phyloP scores from a whole-genome alignment of 805 yeast species.

The Nakazawaea ishiwadae region DNA sequence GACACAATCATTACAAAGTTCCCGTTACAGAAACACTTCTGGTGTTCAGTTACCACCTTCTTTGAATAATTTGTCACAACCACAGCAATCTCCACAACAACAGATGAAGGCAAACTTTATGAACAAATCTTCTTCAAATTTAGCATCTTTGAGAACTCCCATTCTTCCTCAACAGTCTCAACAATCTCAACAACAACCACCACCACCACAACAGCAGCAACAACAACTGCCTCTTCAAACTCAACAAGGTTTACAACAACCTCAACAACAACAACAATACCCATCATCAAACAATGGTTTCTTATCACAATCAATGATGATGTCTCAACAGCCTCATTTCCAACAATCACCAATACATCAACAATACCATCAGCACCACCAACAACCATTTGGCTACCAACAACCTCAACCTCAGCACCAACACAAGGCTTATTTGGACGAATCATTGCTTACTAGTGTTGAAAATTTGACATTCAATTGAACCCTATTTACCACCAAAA shows the following conservation, averaged over 20 bases:
- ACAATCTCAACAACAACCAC: slow-evolving; percentile 11
- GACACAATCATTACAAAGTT: slow-evolving; percentile 13
- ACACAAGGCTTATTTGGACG: slow-evolving; percentile 8
- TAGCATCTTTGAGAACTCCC: slow-evolving; percentile 16
- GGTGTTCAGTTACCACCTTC: slow-evolving; percentile 19
- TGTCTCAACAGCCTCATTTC: neutral
- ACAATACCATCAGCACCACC: slow-evolving; percentile 10
- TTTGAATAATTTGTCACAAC: slow-evolving; percentile 20
- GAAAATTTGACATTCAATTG: slow-evolving; percentile 11
- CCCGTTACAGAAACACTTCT: neutral
- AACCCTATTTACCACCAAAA: too few relatives aligned
- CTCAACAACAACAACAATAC: slow-evolving; percentile 7
- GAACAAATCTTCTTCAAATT: slow-evolving; percentile 13
- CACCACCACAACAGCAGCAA: slow-evolving; percentile 13
- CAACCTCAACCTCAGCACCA: slow-evolving; percentile 15
- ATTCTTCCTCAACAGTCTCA: slow-evolving; percentile 19
- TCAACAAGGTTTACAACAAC: too few relatives aligned
- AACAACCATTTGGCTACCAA: slow-evolving; percentile 16
- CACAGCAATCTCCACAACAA: slow-evolving; percentile 22
- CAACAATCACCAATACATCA: slow-evolving; percentile 15
- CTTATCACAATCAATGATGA: slow-evolving; percentile 8
- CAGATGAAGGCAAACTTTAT: slow-evolving; percentile 27
- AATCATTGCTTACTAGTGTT: slow-evolving; percentile 10
- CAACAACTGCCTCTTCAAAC: slow-evolving; percentile 7
- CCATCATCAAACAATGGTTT: neutral